A percentile compares a stretch with the other conserved stretches of the same genome.
Conservation (phyloP, 345 rosid genomes). For the Clarkia xantiana region DNA sequence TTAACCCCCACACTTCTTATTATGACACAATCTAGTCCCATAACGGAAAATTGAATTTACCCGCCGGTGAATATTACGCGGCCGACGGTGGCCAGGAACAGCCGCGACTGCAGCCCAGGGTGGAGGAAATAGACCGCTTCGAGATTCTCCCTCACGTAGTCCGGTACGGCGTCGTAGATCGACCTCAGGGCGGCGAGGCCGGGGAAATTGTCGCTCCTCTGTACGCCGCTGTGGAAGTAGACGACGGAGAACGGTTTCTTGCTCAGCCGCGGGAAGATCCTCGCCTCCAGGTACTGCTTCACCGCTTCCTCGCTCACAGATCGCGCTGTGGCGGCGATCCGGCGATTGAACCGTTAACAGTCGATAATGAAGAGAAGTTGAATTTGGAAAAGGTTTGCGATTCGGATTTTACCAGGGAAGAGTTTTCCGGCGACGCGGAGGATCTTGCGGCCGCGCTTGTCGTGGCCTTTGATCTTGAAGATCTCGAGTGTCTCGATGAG, state of each 20-base stretch:
- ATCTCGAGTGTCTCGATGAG: slow-evolving; percentile 23
- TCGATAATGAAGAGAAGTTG: background rate
- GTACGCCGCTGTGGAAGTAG: slow-evolving; percentile 38
- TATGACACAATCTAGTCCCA: background rate
- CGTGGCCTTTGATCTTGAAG: slow-evolving; percentile 35
- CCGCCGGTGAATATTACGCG: slow-evolving; percentile 41
- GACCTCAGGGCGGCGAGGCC: slow-evolving; percentile 37
- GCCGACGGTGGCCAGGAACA: slow-evolving; percentile 54
- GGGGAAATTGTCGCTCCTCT: slow-evolving; percentile 37
- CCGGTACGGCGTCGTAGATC: slow-evolving; percentile 35
- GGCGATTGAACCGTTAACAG: background rate
- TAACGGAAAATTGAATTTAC: slow-evolving; percentile 15
- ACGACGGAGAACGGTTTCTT: slow-evolving; percentile 33
- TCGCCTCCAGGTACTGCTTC: slow-evolving; percentile 36
- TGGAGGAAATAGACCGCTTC: slow-evolving; percentile 44
- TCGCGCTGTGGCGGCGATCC: slow-evolving; percentile 16
- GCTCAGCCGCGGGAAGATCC: slow-evolving; percentile 21
- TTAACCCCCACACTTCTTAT: background rate
- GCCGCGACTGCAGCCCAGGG: slow-evolving; percentile 36
- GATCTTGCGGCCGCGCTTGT: slow-evolving; percentile 26
- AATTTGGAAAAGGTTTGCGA: background rate
- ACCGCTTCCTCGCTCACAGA: slow-evolving; percentile 21
- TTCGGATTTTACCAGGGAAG: slow-evolving; percentile 26
- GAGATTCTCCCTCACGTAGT: slow-evolving; percentile 23
- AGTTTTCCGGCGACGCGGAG: slow-evolving; percentile 28